Conservation (phyloP, 1,284 basidiomycete genomes). For the Nidula niveotomentosa region DNA sequence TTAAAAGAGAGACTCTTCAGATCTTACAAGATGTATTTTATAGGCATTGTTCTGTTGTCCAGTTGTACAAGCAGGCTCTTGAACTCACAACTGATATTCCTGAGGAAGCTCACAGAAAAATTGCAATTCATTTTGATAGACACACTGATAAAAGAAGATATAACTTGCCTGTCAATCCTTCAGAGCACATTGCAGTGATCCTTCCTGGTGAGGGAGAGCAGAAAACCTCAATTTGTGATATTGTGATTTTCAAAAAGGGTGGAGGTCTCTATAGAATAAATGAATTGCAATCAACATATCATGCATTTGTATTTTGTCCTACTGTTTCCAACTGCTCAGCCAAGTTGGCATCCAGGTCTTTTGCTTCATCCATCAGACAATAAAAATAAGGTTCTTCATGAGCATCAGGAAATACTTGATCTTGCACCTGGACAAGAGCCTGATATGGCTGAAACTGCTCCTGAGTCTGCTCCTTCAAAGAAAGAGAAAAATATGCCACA, state of each 20-base stretch:
- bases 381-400: not conserved
- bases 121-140: conserved; percentile 13
- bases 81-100: conserved; percentile 19
- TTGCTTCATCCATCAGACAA: not conserved
- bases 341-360: conserved; percentile 26
- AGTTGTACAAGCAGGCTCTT: conserved; percentile 20
- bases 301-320: conserved; percentile 33
- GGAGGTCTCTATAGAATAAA: conserved; percentile 23
- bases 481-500: conserved; percentile 12
- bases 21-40: conserved; percentile 15
- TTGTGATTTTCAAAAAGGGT: conserved; percentile 16
- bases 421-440: too few species aligned
- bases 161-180: conserved; percentile 23
- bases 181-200: conserved; percentile 27
- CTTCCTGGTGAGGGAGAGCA: conserved; percentile 21
- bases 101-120: conserved; percentile 14
- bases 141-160: conserved; percentile 13
- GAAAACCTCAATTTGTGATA: conserved; percentile 17
- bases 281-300: conserved; percentile 28
- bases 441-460: not conserved
- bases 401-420: too few species aligned
- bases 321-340: conserved; percentile 31
- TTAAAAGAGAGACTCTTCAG: conserved; percentile 5
- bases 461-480: not conserved
- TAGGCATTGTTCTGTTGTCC: conserved; percentile 19